Conservation (phyloP, 1,284 basidiomycete genomes). For the Boletellus sp. region DNA sequence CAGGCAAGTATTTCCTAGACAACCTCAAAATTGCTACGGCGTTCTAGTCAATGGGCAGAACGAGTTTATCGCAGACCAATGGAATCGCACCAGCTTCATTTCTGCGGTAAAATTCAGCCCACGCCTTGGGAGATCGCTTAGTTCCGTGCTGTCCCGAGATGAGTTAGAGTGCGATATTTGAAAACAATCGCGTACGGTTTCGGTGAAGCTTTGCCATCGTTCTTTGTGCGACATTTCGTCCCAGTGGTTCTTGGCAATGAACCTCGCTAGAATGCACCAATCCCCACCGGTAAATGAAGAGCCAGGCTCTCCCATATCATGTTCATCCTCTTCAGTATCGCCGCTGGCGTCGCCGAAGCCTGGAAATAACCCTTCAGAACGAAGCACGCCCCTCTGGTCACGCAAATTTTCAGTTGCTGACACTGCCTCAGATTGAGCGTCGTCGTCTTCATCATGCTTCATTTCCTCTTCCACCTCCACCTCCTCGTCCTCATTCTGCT, state of each 20-base stretch:
- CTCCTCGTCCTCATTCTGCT: slow-evolving; percentile 34
- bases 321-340: slow-evolving; percentile 41
- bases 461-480: slow-evolving; percentile 35
- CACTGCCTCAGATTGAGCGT: slow-evolving; percentile 31
- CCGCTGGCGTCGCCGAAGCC: slow-evolving; percentile 16
- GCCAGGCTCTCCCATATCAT: slow-evolving; percentile 51
- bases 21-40: slow-evolving; percentile 23
- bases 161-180: not conserved
- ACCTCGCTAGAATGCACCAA: slow-evolving; percentile 51
- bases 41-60: slow-evolving; percentile 8
- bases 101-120: slow-evolving; percentile 56
- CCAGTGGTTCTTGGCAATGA: slow-evolving; percentile 51
- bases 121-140: slow-evolving; percentile 49
- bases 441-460: slow-evolving; percentile 33
- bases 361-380: slow-evolving; percentile 16
- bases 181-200: slow-evolving; percentile 39
- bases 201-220: slow-evolving; percentile 51
- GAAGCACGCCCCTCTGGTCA: slow-evolving; percentile 4
- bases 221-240: slow-evolving; percentile 38
- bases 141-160: slow-evolving; percentile 37
- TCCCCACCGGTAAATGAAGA: slow-evolving; percentile 54
- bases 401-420: slow-evolving; percentile 16
- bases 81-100: slow-evolving; percentile 43
- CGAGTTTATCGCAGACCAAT: slow-evolving; percentile 7
- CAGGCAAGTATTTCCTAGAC: slow-evolving; percentile 20